These are phyloP conservation scores for Phaeodactylum tricornutum DNA, from an alignment of 108 stramenopile genomes.

Conservation along the genomic window DNA sequence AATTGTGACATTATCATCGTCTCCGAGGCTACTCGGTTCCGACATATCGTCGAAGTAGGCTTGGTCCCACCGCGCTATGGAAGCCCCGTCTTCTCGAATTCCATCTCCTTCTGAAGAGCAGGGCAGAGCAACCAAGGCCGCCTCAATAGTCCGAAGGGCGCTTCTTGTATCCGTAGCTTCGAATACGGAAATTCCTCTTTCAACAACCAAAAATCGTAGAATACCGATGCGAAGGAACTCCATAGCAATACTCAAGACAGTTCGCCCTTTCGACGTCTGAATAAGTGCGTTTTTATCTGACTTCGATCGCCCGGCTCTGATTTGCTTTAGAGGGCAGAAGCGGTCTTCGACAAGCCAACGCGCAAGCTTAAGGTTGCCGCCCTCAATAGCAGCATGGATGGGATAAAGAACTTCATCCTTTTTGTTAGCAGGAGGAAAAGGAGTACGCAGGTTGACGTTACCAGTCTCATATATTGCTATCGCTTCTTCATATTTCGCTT, in stretches of 20 bases:
- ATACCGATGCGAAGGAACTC: conserved; percentile 39
- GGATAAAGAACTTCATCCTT: conserved; percentile 54
- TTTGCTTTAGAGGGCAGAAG: conserved; percentile 55
- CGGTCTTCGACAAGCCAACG: conserved; percentile 78
- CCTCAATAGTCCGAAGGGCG: conserved; percentile 55
- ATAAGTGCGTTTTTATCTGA: conserved; percentile 27
- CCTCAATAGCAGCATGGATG: conserved; percentile 73
- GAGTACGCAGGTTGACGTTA: conserved; percentile 68
- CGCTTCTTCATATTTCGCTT: conserved; percentile 54
- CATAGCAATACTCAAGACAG: conserved; percentile 70
- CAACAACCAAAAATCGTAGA: conserved; percentile 61
- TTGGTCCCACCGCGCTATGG: conserved; percentile 22
- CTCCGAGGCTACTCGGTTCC: conserved; percentile 18
- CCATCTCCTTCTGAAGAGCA: background rate
- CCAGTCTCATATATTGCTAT: conserved; percentile 67
- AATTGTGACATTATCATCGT: background rate
- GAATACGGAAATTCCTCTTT: conserved; percentile 51
- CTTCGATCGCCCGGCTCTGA: conserved; percentile 32
- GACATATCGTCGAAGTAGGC: conserved; percentile 22
- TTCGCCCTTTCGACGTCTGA: conserved; percentile 63
- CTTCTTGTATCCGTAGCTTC: conserved; percentile 38
- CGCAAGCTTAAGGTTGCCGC: conserved; percentile 56
- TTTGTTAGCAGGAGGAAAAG: conserved; percentile 41
- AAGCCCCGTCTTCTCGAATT: background rate
- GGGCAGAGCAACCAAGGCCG: conserved; percentile 26